Base-by-base conservation (phyloP, 1,284 basidiomycete genomes). In the Neotropicomus parvogracilis region DNA sequence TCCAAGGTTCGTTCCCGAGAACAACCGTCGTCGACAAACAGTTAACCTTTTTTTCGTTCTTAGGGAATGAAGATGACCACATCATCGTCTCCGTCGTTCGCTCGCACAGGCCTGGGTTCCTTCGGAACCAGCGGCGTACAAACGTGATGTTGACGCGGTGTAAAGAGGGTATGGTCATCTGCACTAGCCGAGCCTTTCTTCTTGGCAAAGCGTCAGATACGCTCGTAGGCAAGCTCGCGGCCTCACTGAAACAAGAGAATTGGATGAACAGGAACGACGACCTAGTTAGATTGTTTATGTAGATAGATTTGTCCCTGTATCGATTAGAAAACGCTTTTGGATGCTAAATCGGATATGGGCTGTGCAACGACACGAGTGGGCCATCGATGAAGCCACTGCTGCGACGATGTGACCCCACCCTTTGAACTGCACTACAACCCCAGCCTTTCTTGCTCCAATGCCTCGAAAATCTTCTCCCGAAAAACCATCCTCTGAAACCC, bases 81-180 rank as follows among this genome's bases (percentile, higher is more conserved):
- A 80, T 85, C 44, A 75, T 88, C 34, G 71, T 88, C 31, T 86
- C 79, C 4, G 52, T 80, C n/a, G 77, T 81, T 3, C 69, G 79
- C 11, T 70, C 79, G 0, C 49, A 57, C 1, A 57, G 51, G 4
- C 58, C 73, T 1, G 80, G 81, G 1, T 84, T 83, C 54, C 59
- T 83, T 17, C 54, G 45, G 7, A 75, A 74, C 42, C n/a, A 61
- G 12, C 65, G 75, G 4, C 75, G 84, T 2, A 75, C 76, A 13
- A 87, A 87, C 62, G 84, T 87, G 33, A 84, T 88, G 82, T 66
- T 87, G 37, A 78, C 78, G 1, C 72, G 81, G 12, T 83, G 79
- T 65, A 80, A 78, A 63, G 57, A 62, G 34, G 70, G 72, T 36
- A 80, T 85, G 78, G 67, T 72, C 46, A 73, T 85, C 54, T 73